Evolutionary conservation across 495 filamentous ascomycete genomes (phyloP), one percentile per base, ranked within the genome.

Genomic region (Neurospora sp.): DNA sequence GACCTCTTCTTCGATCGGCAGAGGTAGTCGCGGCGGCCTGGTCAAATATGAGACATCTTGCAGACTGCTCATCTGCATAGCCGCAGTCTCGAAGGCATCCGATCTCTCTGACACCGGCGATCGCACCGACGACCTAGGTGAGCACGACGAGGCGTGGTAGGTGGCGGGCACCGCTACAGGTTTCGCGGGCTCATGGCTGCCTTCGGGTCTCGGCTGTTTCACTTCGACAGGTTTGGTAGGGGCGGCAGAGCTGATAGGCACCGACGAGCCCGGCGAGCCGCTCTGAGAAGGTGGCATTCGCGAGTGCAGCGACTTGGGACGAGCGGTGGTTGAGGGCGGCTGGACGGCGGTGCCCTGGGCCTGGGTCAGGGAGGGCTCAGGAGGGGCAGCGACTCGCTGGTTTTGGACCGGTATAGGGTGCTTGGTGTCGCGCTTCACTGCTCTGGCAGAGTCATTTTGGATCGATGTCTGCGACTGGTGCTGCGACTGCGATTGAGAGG

Each of bases 1-100:
- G 18, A 90, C 86, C 77, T 96, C 93, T 85, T 97, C 91, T 77
- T 93, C 94, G 76, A 98, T 97, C 38, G 94, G 94, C 72, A 98
- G 87, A 62, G 94, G 94, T 76, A 98, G 85, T 62, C 94, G 91
- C 46, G 94, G 94, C 54, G 94, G 94, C 23, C 92, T 89, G 72
- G 88, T 89, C 75, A 92, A 86, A 76, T 88, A 89, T 4, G 86
- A 85, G 80, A 88, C 84, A 74, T 88, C 86, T 77, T 87, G 85
- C 69, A 87, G 70, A 44, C 85, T 87, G 75, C 81, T 85, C 69
- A 78, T 74, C 27, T 82, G 77, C 78, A 81, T 72, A 75, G 78
- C 74, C 72, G 79, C 54, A 77, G 76, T 71, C 71, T 83, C 84
- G 72, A 82, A 81, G 75, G 75, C 81, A 72, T 78, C 83, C 78